Evolutionary conservation across 75 land plant genomes (phyloP).

Genomic region (Pinus albicaulis): DNA sequence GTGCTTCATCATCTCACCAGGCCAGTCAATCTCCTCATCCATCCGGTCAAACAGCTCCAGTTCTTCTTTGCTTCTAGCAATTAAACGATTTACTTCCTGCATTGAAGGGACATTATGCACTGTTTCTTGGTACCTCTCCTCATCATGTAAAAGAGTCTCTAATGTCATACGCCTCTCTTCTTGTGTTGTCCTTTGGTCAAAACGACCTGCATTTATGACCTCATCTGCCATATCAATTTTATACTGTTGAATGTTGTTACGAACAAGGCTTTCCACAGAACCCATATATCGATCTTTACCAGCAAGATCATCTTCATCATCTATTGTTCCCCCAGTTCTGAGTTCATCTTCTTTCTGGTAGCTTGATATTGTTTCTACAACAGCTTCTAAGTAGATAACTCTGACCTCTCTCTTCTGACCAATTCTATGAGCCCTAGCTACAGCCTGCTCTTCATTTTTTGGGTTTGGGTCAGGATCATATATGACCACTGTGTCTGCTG

Average conservation of each 20-base stretch:
- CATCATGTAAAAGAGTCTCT: conserved; percentile 95
- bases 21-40: conserved; percentile 97
- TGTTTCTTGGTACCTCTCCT: conserved; percentile 95
- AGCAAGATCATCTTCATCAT: conserved; percentile 89
- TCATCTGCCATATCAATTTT: conserved; percentile 99
- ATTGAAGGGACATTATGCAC: conserved; percentile 98
- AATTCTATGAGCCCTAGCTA: conserved; percentile 98
- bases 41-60: conserved; percentile 95
- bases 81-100: conserved; percentile 98
- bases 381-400: conserved; percentile 99
- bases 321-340: conserved; percentile 82
- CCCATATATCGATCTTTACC: conserved; percentile 99
- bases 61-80: conserved; percentile 95
- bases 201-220: conserved; percentile 99
- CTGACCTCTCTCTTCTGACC: conserved; percentile 98
- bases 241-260: conserved; percentile 98
- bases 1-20: conserved; percentile 77
- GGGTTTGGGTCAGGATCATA: conserved; percentile 99
- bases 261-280: conserved; percentile 92
- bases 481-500: conserved; percentile 97
- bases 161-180: conserved; percentile 95
- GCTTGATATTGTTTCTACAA: conserved; percentile 90
- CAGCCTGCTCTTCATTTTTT: conserved; percentile 99
- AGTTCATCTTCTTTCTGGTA: conserved; percentile 94
- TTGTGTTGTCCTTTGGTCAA: conserved; percentile 99